Evolutionary conservation across 2,329 filamentous ascomycete species (phyloP), one percentile per base, ranked within the genome.

Genomic region (Ambrosiella cleistominuta): DNA sequence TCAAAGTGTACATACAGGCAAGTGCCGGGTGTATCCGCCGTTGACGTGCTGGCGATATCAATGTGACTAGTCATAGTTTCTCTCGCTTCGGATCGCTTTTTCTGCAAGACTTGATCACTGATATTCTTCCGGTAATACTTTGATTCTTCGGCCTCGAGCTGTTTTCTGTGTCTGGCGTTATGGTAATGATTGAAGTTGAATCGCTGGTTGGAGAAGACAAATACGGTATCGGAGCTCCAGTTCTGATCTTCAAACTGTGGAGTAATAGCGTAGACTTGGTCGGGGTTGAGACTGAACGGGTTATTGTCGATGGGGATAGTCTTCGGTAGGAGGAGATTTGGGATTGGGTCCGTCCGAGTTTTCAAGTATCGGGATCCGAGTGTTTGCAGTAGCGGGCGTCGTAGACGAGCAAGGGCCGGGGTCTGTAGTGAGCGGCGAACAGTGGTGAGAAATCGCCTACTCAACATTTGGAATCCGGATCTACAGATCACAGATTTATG

Each of bases 21-120:
- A 1, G 88, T 87, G 57, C 91, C 91, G 0, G 83, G 80, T 17
- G 89, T 95, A 70, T 98, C 93, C 60, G 84, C 85, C 63, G 91
- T 93, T 12, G 91, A 91, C 60, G 85, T 86, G 15, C 83, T 85
- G 62, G 91, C 69, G 64, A 97, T 72, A 68, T 94, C 83, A 59
- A 90, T 75, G 65, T 75, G 81, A 67, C 78, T 84, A 64, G 82
- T 77, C 90, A 95, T 95, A 68, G 51, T n/a, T 35, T 56, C 40
- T 36, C 15, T n/a, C 15, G 35, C 3, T 36, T 47, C n/a, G n/a
- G 19, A 8, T 59, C 36, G 36, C 27, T 55, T 38, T 15, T 51
- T 37, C 38, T n/a, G 17, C 17, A 36, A 53, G 9, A 8, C 44
- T 2, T 15, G 11, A 8, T 47, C 19, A 15, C 44, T 13, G 19